Evolutionary conservation across 2,329 filamentous ascomycete species (phyloP), one percentile per base, ranked within the genome.

Genomic region (Herpotrichia juniperi): DNA sequence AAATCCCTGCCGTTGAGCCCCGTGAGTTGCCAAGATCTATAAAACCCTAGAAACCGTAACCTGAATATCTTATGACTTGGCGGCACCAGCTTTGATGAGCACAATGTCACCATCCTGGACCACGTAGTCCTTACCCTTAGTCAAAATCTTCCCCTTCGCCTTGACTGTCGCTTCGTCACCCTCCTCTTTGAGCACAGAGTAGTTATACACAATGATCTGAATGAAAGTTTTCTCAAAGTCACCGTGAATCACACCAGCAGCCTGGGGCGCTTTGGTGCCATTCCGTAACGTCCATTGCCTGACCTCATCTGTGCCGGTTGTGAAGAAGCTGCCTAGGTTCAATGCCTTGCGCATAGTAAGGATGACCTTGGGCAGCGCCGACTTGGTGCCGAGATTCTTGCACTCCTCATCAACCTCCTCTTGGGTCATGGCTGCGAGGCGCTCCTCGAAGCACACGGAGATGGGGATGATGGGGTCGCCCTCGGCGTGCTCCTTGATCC

Each of bases 211-310:
- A 59, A 99, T 84, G 58, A 83, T 89, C 79, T 99, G 96, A 67
- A 99, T 99, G 74, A 99, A 99, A 0, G 96, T 99, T 87, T 99
- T 99, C 78, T 99, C 94, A 63, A 99, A 97, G 74, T 99, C 94
- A 62, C 88, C 91, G 79, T 99, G 94, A 64, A 99, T 99, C 58
- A 99, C 94, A 83, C 94, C 94, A 31, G 94, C 94, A 42, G 94
- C 94, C 71, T 96, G 90, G 16, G 94, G 94, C n/a, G 94, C 94
- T 82, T 99, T 99, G 72, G 89, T 96, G 65, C 92, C 93, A 69
- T 90, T 93, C 53, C 94, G 87, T 73, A 99, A 91, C 22, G 94
- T 99, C 96, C 94, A 99, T 80, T 99, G 94, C 67, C 94, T 86
- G 60, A 99, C 94, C 80, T 99, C 94, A 73, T 99, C 96, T 21